Percentiles rank a stretch among this genome's conserved stretches.
phyloP scores from a whole-genome alignment of 768 basidiomycete species.

The Kwoniella dendrophila region DNA sequence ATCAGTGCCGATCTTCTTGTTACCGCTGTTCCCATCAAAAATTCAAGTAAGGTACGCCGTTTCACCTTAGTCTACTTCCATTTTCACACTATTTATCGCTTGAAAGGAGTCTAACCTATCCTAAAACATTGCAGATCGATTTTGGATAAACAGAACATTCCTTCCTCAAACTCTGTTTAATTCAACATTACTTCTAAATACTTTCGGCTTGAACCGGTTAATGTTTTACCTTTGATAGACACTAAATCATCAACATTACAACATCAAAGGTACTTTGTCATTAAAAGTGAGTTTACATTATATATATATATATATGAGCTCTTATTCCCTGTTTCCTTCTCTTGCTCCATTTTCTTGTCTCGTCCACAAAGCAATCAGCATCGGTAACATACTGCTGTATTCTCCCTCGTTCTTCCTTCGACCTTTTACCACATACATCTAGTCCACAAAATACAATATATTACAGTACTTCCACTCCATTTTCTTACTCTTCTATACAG shows the following conservation, averaged over 20 bases:
- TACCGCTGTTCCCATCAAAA: conserved; percentile 1
- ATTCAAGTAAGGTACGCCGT: conserved; percentile 8
- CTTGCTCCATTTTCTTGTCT: neutral
- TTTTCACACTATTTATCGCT: neutral
- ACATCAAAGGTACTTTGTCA: conserved; percentile 2
- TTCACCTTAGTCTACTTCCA: neutral
- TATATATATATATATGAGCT: conserved; percentile 3
- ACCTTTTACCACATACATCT: too few species aligned
- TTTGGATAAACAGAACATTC: conserved; percentile 8
- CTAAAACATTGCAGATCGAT: neutral
- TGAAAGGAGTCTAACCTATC: too few species aligned
- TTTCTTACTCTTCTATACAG: neutral
- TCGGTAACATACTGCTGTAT: neutral
- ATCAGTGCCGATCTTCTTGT: neutral
- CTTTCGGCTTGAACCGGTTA: conserved; percentile 6
- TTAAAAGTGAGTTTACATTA: neutral
- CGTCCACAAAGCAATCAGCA: neutral
- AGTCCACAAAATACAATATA: too few species aligned
- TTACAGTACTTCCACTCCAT: too few species aligned
- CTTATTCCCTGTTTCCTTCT: neutral
- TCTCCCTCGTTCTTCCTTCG: neutral
- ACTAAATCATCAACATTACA: too few species aligned
- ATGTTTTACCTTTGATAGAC: too few species aligned
- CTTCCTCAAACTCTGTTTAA: neutral
- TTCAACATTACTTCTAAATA: neutral